These are phyloP conservation scores for Macrophomina phaseolina DNA, from an alignment of 2,329 filamentous ascomycete species.

Conservation along the genomic window DNA sequence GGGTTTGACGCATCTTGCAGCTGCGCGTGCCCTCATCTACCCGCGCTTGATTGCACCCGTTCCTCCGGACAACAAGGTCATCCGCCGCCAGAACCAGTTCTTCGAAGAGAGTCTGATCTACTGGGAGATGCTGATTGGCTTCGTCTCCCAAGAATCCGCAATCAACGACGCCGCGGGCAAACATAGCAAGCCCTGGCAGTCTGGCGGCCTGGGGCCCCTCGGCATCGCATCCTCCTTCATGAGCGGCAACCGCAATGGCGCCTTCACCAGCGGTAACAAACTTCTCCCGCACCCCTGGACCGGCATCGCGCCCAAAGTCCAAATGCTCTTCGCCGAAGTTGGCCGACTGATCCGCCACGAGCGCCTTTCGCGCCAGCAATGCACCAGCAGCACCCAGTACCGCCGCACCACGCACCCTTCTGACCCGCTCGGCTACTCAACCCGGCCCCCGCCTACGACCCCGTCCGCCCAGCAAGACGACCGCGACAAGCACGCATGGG, in stretches of 20 bases:
- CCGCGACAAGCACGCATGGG: conserved; percentile 45
- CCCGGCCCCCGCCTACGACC: neutral
- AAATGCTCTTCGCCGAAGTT: conserved; percentile 54
- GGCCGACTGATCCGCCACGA: conserved; percentile 51
- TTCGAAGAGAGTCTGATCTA: conserved; percentile 63
- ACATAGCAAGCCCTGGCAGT: conserved; percentile 21
- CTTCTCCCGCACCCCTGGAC: conserved; percentile 57
- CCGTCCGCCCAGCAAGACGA: conserved; percentile 33
- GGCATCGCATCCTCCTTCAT: conserved; percentile 24
- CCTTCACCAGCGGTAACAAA: conserved; percentile 43
- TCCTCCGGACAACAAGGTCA: conserved; percentile 39
- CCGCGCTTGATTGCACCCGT: conserved; percentile 49
- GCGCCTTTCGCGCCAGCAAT: conserved; percentile 29
- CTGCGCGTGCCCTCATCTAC: conserved; percentile 50
- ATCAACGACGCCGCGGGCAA: conserved; percentile 11
- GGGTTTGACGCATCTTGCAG: conserved; percentile 60
- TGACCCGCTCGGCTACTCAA: conserved; percentile 7
- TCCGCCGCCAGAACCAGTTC: conserved; percentile 52
- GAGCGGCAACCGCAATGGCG: conserved; percentile 15
- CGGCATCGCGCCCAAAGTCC: conserved; percentile 52
- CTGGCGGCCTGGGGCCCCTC: conserved; percentile 14
- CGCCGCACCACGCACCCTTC: neutral
- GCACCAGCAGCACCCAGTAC: no score
- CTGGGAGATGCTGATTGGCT: conserved; percentile 65
- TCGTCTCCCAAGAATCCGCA: conserved; percentile 52